Conservation (phyloP, 805 yeast species). For the Komagataella populi region DNA sequence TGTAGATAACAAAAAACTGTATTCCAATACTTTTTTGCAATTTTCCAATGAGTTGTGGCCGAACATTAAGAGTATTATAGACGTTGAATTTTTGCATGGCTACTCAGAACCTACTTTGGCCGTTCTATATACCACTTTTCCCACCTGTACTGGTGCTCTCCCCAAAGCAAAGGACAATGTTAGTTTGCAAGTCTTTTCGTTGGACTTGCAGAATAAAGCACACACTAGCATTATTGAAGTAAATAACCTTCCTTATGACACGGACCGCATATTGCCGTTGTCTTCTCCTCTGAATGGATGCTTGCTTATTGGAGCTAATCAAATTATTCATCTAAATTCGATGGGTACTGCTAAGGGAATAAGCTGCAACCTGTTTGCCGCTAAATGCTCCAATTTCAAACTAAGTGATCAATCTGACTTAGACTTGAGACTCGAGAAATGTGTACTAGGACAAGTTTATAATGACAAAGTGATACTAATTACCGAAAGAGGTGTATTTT, state of each 20-base stretch:
- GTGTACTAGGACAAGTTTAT: slow-evolving; percentile 21
- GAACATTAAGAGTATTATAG: slow-evolving; percentile 48
- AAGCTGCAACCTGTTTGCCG: slow-evolving; percentile 44
- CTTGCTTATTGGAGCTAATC: slow-evolving; percentile 61
- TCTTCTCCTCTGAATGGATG: slow-evolving; percentile 58
- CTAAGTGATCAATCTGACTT: slow-evolving; percentile 34
- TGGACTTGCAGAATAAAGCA: slow-evolving; percentile 42
- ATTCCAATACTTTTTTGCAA: slow-evolving; percentile 43
- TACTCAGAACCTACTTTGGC: slow-evolving; percentile 79
- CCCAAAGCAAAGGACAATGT: slow-evolving; percentile 49
- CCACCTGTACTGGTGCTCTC: slow-evolving; percentile 70
- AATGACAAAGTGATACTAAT: slow-evolving; percentile 24
- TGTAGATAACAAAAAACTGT: slow-evolving; percentile 17
- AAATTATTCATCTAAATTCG: slow-evolving; percentile 65
- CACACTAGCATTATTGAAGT: slow-evolving; percentile 60
- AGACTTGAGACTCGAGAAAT: slow-evolving; percentile 41
- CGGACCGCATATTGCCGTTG: slow-evolving; percentile 50
- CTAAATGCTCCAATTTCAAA: slow-evolving; percentile 23
- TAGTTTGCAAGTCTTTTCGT: slow-evolving; percentile 46
- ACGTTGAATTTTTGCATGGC: slow-evolving; percentile 55
- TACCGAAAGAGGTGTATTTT: slow-evolving; percentile 28
- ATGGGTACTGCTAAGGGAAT: slow-evolving; percentile 55
- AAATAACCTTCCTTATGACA: slow-evolving; percentile 60
- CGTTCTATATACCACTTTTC: slow-evolving; percentile 26
- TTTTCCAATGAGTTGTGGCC: slow-evolving; percentile 43